Percentiles rank a stretch among this genome's conserved stretches.
Conservation (phyloP, 805 yeast genomes). For the Ogataea zsoltii region DNA sequence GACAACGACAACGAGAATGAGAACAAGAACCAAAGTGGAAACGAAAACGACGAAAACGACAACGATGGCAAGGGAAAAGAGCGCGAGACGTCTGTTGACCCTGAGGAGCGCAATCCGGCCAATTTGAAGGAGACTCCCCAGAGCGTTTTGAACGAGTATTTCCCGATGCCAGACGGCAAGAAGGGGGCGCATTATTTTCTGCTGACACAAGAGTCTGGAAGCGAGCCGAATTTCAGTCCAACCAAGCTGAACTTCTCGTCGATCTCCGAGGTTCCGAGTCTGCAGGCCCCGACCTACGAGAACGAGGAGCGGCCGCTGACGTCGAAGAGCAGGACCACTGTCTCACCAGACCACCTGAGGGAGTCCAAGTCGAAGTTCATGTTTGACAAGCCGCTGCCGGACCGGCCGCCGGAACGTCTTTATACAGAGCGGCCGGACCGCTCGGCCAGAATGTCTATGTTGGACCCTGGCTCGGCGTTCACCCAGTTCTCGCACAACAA, state of each 20-base stretch:
- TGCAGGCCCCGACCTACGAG: slow-evolving; percentile 5
- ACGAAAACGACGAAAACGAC: neutral
- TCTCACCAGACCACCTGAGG: too few species aligned
- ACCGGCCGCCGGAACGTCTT: neutral
- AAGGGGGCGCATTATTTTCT: slow-evolving; percentile 8
- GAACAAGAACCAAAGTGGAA: too few species aligned
- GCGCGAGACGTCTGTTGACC: too few species aligned
- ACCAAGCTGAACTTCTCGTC: slow-evolving; percentile 11
- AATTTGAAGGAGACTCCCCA: slow-evolving; percentile 5
- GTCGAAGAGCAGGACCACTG: neutral
- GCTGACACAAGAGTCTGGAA: slow-evolving; percentile 9
- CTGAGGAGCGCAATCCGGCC: neutral
- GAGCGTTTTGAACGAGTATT: slow-evolving; percentile 5
- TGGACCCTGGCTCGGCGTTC: slow-evolving; percentile 4
- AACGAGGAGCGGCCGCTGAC: neutral
- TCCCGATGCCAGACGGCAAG: slow-evolving; percentile 14
- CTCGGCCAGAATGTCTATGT: neutral
- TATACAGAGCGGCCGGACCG: neutral
- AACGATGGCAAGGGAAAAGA: neutral
- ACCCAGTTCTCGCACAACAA: neutral
- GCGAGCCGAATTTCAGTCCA: slow-evolving; percentile 12
- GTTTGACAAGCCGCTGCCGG: slow-evolving; percentile 1
- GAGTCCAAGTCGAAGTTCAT: neutral
- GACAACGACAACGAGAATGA: neutral
- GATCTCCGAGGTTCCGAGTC: slow-evolving; percentile 12